Evolutionary conservation across 176 grass and related monocot species (phyloP), one percentile per base, ranked within the genome.

Genomic region (Aegilops bicornis): DNA sequence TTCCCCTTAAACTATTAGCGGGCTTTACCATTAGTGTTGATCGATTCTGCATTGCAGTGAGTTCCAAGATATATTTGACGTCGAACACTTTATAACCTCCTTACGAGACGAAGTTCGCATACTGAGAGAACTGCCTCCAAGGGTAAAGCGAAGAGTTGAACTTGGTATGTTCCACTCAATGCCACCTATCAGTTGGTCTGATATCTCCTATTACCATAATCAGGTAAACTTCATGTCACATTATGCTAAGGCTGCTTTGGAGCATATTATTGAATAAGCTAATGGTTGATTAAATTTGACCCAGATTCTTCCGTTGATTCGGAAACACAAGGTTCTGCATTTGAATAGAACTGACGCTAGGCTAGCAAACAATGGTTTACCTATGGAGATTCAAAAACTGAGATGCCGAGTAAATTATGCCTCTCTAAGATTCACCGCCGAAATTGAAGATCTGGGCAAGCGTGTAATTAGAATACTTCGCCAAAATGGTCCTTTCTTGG

Each of bases 1-100:
- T 58, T 13, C 48, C 6, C 43, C 25, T 83, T n/a, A 16, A 80
- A 17, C 43, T 80, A 40, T 32, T 16, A 45, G 1, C 23, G 7
- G 16, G 16, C 43, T 60, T 48, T 61, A 6, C 50, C 66, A 6
- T 71, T 79, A 64, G 48, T 0, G 10, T 10, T 37, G 17, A 24
- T 66, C 35, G 39, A 64, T 77, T 88, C 3, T 35, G 33, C 72
- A 29, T 24, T 84, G 47, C 79, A 96, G 94, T 37, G 89, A 96
- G 76, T 98, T 98, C 63, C 92, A 95, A 90, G 93, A 98, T 78
- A 98, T 98, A 87, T 98, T 98, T 83, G 92, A 98, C 83, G 90
- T 96, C 1, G 94, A 98, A 71, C 89, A 98, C 91, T 98, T 98
- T 83, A 96, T 98, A 90, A 90, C 80, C 63, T 98, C 97, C 3